Evolutionary conservation across 108 stramenopile species (phyloP).

Genomic region (Cyclotella choctawhatcheeana): DNA sequence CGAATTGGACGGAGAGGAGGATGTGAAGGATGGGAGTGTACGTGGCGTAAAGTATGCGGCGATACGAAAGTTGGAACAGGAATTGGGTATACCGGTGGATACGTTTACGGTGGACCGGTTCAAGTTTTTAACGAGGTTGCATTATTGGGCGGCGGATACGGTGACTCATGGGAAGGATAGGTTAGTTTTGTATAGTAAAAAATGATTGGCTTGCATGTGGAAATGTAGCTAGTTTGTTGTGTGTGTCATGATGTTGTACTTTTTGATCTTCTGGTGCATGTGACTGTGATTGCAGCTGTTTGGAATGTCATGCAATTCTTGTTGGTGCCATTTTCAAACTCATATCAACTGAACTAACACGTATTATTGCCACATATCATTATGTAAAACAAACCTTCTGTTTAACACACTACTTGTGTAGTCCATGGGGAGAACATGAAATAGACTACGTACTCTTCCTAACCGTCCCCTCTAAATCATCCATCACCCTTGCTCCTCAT

Average conservation of each 20-base stretch:
- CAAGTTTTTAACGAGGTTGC: constrained; percentile 96
- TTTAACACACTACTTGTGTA: too few species aligned
- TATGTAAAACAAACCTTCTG: too few species aligned
- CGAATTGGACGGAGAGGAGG: constrained; percentile 79
- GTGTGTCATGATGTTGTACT: neutral
- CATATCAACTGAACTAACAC: too few species aligned
- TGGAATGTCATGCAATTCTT: too few species aligned
- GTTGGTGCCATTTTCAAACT: too few species aligned
- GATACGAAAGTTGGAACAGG: constrained; percentile 95
- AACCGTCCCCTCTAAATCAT: constrained; percentile 61
- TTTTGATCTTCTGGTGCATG: too few species aligned
- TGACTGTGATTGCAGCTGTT: too few species aligned
- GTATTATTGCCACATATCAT: too few species aligned
- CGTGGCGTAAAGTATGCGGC: constrained; percentile 95
- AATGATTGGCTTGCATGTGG: too few species aligned
- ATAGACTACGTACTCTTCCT: constrained; percentile 97
- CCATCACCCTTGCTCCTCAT: constrained; percentile 77
- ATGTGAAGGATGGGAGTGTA: constrained; percentile 68
- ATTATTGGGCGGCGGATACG: constrained; percentile 96
- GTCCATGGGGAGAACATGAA: constrained; percentile 99
- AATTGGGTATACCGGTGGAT: constrained; percentile 88
- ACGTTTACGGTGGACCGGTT: constrained; percentile 77
- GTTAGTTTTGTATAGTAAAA: too few species aligned
- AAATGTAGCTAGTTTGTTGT: too few species aligned
- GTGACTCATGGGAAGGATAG: constrained; percentile 84